Percentiles rank a stretch among this genome's conserved stretches.
Conservation (phyloP, 352 stramenopile genomes). For the Pythium dissotocum region DNA sequence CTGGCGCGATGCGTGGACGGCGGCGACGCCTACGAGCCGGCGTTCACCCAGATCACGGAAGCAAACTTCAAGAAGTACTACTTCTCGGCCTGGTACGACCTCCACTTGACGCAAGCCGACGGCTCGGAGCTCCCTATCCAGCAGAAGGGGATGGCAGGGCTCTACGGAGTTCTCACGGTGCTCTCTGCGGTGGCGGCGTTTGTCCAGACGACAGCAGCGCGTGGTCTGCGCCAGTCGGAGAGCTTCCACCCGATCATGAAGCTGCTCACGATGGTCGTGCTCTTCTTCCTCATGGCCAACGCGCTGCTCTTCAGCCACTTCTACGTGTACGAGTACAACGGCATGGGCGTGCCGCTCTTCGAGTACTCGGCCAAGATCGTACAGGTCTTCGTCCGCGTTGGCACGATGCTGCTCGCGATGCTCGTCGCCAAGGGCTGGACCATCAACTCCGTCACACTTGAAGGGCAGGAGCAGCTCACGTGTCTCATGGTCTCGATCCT, state of each 20-base stretch:
- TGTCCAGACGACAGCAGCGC: conserved; percentile 49
- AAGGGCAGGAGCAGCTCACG: conserved; percentile 68
- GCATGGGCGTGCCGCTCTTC: conserved; percentile 67
- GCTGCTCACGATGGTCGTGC: conserved; percentile 62
- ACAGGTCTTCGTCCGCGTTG: conserved; percentile 71
- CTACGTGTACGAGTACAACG: conserved; percentile 56
- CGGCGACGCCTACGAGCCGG: conserved; percentile 58
- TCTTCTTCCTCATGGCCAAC: conserved; percentile 67
- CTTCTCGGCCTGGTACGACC: conserved; percentile 75
- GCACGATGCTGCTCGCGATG: conserved; percentile 70
- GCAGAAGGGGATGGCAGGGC: conserved; percentile 51
- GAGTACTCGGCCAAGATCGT: conserved; percentile 70
- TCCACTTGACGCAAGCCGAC: conserved; percentile 75
- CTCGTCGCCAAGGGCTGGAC: conserved; percentile 81
- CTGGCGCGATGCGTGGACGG: conserved; percentile 69
- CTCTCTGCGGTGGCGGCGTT: conserved; percentile 37
- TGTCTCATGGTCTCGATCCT: conserved; percentile 64
- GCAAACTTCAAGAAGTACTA: conserved; percentile 74
- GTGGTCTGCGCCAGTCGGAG: conserved; percentile 50
- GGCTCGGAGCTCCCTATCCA: conserved; percentile 70
- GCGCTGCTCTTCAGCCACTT: conserved; percentile 64
- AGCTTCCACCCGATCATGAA: conserved; percentile 82
- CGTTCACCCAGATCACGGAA: conserved; percentile 69
- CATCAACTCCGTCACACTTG: conserved; percentile 63
- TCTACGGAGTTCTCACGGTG: conserved; percentile 55